Evolutionary conservation across 495 filamentous ascomycete species (phyloP), one percentile per base, ranked within the genome.

Genomic region (Monascus purpureus): DNA sequence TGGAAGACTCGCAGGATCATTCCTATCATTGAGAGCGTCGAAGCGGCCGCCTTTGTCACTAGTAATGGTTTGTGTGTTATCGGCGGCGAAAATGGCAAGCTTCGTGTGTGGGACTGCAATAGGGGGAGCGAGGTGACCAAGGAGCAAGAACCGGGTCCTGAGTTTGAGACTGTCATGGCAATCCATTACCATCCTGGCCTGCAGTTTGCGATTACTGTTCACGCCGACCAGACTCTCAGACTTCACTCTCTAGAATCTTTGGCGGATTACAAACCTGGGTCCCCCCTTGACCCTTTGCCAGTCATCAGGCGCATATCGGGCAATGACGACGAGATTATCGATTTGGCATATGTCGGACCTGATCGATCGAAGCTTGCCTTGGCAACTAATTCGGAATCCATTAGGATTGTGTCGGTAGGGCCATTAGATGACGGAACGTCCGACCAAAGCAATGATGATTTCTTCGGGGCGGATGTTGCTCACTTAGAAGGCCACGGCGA

Each of bases 301-400:
- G 46, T 76, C 11, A 47, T 67, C 25, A 73, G 80, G 35, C 72
- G 82, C 12, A 88, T 96, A 40, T 93, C 88, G 13, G 92, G 92
- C 14, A 94, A 90, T 20, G 85, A 96, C 52, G 90, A 96, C 47
- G 90, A 96, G 49, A 86, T 96, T 34, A 92, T 96, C 42, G 92
- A 96, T 42, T 57, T 95, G 14, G 79, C 75, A 15, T 93, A 85
- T 46, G 68, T 94, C 35, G 75, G 86, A 1, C 72, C 73, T 8
- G 75, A 87, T 34, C 72, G 72, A 28, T 85, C 80, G 13, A 63
- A 85, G 32, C 67, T 99, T 42, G 90, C 90, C 16, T 61, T 99
- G 12, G 86, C 87, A 6, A 96, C 88, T 11, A 99, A 96, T 56
- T 83, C 85, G 1, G 90, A 96, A 59, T 83, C 86, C 29, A 73